Conservation (phyloP, 345 rosid species). For the Brassica juncea region DNA sequence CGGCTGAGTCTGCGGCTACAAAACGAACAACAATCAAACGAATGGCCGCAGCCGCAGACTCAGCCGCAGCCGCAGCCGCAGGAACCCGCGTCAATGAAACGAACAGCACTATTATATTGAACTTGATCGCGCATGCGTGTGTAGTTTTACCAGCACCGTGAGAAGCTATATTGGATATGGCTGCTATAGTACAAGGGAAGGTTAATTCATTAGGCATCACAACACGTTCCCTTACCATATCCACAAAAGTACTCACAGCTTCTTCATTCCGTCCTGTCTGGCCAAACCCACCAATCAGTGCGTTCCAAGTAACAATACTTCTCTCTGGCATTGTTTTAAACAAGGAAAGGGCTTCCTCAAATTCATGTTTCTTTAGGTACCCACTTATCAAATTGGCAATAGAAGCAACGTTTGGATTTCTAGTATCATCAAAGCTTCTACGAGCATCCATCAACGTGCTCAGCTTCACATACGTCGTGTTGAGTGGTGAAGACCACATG, state of each 20-base stretch:
- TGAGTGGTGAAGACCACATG: too few species aligned
- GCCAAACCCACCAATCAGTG: conserved; percentile 73
- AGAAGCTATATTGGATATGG: conserved; percentile 69
- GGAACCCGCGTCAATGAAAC: too few species aligned
- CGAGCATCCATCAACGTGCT: conserved; percentile 55
- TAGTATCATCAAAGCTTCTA: conserved; percentile 58
- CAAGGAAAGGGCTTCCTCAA: conserved; percentile 49
- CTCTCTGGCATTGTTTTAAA: conserved; percentile 65
- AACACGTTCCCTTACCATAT: conserved; percentile 64
- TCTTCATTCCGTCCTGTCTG: conserved; percentile 76
- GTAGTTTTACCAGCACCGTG: conserved; percentile 68
- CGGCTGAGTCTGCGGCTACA: too few species aligned
- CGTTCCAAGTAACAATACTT: conserved; percentile 80
- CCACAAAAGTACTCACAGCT: conserved; percentile 64
- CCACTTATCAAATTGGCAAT: conserved; percentile 63
- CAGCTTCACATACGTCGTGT: conserved; percentile 51
- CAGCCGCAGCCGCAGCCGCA: too few species aligned
- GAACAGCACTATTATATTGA: too few species aligned
- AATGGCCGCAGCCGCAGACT: too few species aligned
- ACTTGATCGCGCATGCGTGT: conserved; percentile 68
- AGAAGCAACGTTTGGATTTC: conserved; percentile 68
- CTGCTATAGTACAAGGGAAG: conserved; percentile 58
- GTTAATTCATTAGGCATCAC: conserved; percentile 54
- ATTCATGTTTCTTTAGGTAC: conserved; percentile 50
- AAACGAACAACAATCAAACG: too few species aligned